These are phyloP conservation scores for Exophiala bonariae DNA, from an alignment of 2,329 filamentous ascomycete species.

Conservation along the genomic window DNA sequence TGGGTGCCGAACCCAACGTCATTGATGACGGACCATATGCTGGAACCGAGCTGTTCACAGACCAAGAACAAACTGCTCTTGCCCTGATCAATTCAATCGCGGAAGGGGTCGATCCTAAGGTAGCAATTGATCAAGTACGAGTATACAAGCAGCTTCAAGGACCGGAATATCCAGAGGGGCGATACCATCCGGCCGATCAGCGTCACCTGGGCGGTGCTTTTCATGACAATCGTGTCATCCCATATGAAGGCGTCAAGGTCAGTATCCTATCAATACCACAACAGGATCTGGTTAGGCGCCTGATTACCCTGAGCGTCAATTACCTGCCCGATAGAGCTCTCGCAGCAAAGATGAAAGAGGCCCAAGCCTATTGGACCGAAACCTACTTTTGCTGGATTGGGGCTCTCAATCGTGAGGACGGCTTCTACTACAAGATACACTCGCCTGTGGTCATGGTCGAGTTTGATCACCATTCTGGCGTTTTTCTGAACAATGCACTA, in stretches of 20 bases:
- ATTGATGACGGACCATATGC: conserved; percentile 11
- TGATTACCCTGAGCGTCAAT: conserved; percentile 64
- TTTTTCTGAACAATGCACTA: conserved; percentile 70
- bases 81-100: conserved; percentile 1
- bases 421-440: conserved; percentile 43
- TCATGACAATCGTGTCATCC: conserved; percentile 60
- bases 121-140: background rate
- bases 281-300: conserved; percentile 53
- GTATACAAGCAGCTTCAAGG: conserved; percentile 5
- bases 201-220: conserved; percentile 14
- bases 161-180: conserved; percentile 4
- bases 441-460: conserved; percentile 72
- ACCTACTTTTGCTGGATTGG: conserved; percentile 70
- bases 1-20: conserved; percentile 14
- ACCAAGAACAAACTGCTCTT: conserved; percentile 10
- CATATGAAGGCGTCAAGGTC: conserved; percentile 66
- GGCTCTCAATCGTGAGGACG: background rate
- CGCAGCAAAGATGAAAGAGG: conserved; percentile 53
- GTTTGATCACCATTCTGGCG: conserved; percentile 77
- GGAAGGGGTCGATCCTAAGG: background rate
- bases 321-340: conserved; percentile 63
- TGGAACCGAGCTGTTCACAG: conserved; percentile 8
- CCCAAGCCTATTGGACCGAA: conserved; percentile 60
- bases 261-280: conserved; percentile 43
- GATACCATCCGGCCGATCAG: conserved; percentile 10